These are phyloP conservation scores for Cystofilobasidium capitatum DNA, from an alignment of 768 basidiomycete genomes.

Conservation along the genomic window DNA sequence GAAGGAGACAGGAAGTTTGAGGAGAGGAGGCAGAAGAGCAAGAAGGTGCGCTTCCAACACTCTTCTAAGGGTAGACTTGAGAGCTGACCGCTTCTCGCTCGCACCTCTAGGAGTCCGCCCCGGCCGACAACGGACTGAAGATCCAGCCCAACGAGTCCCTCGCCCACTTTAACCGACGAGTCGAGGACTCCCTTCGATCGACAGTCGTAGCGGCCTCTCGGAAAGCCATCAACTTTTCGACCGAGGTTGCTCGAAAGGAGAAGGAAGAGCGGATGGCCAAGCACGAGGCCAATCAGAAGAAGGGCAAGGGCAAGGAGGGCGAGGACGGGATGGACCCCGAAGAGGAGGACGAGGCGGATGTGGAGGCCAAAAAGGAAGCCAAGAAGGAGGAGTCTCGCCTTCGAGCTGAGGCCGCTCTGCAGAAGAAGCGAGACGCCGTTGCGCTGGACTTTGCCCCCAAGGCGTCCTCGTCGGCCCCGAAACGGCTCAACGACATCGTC, in stretches of 20 bases:
- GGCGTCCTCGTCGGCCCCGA: conserved; percentile 22
- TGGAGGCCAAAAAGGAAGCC: not conserved
- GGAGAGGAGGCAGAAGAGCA: not conserved
- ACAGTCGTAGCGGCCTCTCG: conserved; percentile 17
- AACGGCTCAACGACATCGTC: conserved; percentile 24
- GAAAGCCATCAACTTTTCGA: conserved; percentile 9
- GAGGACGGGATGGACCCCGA: not conserved
- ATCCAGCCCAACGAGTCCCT: conserved; percentile 23
- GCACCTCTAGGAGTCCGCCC: not conserved
- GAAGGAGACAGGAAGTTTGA: not conserved
- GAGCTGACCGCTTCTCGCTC: too few relatives aligned
- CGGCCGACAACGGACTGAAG: conserved; percentile 13
- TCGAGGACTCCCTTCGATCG: conserved; percentile 26
- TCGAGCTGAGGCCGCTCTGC: not conserved
- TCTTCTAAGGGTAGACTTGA: not conserved
- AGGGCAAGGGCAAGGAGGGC: not conserved
- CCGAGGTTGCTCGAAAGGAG: conserved; percentile 9
- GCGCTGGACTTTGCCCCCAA: conserved; percentile 15
- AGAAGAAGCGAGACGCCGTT: conserved; percentile 8
- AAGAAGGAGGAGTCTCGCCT: not conserved
- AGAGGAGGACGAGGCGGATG: not conserved
- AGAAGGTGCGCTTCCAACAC: not conserved
- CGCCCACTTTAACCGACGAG: conserved; percentile 25
- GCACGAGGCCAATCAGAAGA: conserved; percentile 18
- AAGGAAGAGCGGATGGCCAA: conserved; percentile 20